Evolutionary conservation across 352 stramenopile genomes (phyloP), one percentile per base, ranked within the genome.

Genomic region (Phytophthora brassicae): DNA sequence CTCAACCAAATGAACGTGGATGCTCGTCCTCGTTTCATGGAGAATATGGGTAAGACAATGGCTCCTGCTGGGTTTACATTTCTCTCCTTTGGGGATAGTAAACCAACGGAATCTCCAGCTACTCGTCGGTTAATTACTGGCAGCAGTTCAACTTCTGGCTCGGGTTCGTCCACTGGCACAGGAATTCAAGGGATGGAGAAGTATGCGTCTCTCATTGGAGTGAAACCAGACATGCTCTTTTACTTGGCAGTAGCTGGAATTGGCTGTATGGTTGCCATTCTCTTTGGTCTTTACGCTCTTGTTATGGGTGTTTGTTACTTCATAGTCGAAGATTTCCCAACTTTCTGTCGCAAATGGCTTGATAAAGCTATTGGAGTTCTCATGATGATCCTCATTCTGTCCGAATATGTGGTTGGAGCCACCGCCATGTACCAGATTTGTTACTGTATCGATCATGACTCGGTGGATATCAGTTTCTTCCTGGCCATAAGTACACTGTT

Each of bases 381-480:
- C 22, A 89, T 94, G 80, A 89, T 92, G 75, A 77, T 95, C 20
- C 60, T 90, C 12, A 92, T 95, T 47, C 69, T 94, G 26, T 90
- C 79, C 38, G 76, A 94, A 72, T 95, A 95, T 67, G 84, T 88
- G 6, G 80, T 95, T 11, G 83, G 84, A 20, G 82, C 86, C 16
- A 92, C 84, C 4, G 84, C 72, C 20, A 91, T 83, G 64, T 95
- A 91, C 75, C 80, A 94, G 68, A 92, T 95, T 68, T 94, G 82
- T 61, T 92, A 81, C 64, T 83, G 77, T 56, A 81, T 93, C 48
- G 75, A 94, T 64, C 61, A 85, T 54, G 57, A 78, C 55, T 54
- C 62, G 8, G 62, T 88, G 6, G 84, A 90, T 29, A 46, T 77
- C 22, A 86, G 80, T 22, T 64, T 93, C 26, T 84, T 84, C 55